Conservation (phyloP, 331 rosid genomes). For the Ulmus americana region DNA sequence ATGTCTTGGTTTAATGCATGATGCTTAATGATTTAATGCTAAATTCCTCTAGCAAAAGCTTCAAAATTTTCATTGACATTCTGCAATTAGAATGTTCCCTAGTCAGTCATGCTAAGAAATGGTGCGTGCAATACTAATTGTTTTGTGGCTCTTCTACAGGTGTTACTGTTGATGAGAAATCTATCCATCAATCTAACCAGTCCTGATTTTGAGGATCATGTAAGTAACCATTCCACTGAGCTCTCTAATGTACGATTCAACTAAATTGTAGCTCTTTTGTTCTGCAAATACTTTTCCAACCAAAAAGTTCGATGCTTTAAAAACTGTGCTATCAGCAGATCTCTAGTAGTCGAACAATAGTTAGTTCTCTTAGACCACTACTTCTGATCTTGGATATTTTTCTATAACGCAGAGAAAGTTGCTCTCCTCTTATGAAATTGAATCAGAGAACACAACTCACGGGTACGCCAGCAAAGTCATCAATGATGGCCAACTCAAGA, state of each 20-base stretch:
- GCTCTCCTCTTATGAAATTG: constrained; percentile 58
- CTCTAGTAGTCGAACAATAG: not conserved
- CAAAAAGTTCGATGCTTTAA: not conserved
- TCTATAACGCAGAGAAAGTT: constrained; percentile 45
- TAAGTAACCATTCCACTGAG: constrained; percentile 38
- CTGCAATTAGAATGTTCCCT: not conserved
- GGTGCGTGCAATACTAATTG: not conserved
- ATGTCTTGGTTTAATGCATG: too few relatives aligned
- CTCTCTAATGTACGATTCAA: constrained; percentile 1
- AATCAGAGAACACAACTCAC: constrained; percentile 26
- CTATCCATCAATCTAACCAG: constrained; percentile 70
- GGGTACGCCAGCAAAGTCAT: constrained; percentile 26
- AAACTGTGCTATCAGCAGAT: not conserved
- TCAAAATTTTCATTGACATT: not conserved
- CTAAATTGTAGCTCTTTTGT: not conserved
- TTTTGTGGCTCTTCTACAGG: constrained; percentile 40
- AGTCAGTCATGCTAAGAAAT: not conserved
- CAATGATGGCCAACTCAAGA: constrained; percentile 26
- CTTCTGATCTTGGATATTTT: not conserved
- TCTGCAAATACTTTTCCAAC: not conserved
- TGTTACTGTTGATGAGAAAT: constrained; percentile 79
- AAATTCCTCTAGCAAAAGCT: not conserved
- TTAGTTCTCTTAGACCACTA: not conserved
- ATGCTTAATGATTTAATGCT: too few relatives aligned
- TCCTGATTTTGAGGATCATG: constrained; percentile 86